Evolutionary conservation across 306 rosid genomes (phyloP), one percentile per base, ranked within the genome.

Genomic region (Senna tora): DNA sequence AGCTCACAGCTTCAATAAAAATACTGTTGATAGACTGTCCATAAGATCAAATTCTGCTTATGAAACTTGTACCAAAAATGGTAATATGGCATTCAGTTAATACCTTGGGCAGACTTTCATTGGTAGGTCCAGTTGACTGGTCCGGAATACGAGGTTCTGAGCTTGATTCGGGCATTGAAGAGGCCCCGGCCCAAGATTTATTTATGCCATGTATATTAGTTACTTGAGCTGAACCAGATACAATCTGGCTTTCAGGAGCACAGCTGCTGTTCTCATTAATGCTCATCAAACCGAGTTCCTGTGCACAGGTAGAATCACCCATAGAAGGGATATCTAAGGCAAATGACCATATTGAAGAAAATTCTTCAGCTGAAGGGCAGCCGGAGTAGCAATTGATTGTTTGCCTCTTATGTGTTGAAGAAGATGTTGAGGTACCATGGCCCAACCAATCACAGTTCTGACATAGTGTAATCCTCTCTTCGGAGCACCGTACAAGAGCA

Each of bases 371-470:
- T 5, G 99, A 89, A 9, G 99, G 99, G 82, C 99, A 95, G 58
- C 93, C 99, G 1, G 92, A 70, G 84, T 88, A 95, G 75, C 96
- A 85, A 76, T 82, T 92, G 72, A 95, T 80, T 1, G 96, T 51
- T 66, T 92, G 96, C 70, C 93, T 82, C 79, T 89, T 89, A 65
- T 89, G 99, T 10, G 84, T 39, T 5, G 92, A 82, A 78, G 85
- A 74, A 73, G 95, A 84, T 5, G 93, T 75, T 19, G 88, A 61
- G 21, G 87, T 42, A 16, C 82, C 85, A 64, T 95, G 97, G 63
- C 89, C 90, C 61, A 78, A 70, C 95, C 92, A 91, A 87, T 95
- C 99, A 81, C 99, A 95, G 59, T 88, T 91, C 85, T 91, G 97
- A 78, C 99, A 95, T 62, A 95, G 96, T 33, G 99, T 85, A 56